phyloP scores from a whole-genome alignment of 2,329 filamentous ascomycete genomes.

The Fusarium succisae region DNA sequence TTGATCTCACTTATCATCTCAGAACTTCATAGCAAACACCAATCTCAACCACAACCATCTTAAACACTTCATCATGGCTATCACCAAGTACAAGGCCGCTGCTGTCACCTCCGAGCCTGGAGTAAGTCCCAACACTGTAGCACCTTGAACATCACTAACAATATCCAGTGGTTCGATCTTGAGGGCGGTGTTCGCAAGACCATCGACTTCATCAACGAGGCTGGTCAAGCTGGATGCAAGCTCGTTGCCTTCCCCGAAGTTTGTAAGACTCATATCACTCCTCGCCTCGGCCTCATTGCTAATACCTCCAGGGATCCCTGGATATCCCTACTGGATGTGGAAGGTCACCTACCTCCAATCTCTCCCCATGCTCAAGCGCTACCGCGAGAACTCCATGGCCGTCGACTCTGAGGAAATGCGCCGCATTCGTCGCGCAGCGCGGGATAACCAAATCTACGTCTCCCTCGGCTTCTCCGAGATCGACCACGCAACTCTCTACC shows the following conservation, averaged over 20 bases:
- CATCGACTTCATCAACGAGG: slow-evolving; percentile 64
- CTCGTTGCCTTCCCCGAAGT: slow-evolving; percentile 65
- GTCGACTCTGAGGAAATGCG: slow-evolving; percentile 55
- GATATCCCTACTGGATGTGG: slow-evolving; percentile 59
- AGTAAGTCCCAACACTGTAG: neutral
- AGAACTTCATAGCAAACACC: neutral
- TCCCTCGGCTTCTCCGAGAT: slow-evolving; percentile 62
- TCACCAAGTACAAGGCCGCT: slow-evolving; percentile 40
- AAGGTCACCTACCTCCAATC: slow-evolving; percentile 45
- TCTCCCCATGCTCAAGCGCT: slow-evolving; percentile 46
- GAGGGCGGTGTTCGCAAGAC: slow-evolving; percentile 64
- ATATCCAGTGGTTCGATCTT: slow-evolving; percentile 63
- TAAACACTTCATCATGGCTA: slow-evolving; percentile 18
- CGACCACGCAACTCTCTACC: slow-evolving; percentile 56
- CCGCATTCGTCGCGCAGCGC: slow-evolving; percentile 52
- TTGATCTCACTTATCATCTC: neutral
- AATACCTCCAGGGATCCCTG: slow-evolving; percentile 54
- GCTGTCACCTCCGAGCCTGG: slow-evolving; percentile 38
- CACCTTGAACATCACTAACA: neutral
- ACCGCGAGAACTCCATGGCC: slow-evolving; percentile 51
- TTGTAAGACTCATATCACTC: slow-evolving; percentile 37
- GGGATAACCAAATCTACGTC: slow-evolving; percentile 55
- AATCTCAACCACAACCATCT: neutral
- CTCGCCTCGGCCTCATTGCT: accelerated
- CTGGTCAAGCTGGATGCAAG: slow-evolving; percentile 61